Evolutionary conservation across 345 rosid genomes (phyloP).

Genomic region (Hypericum perforatum): DNA sequence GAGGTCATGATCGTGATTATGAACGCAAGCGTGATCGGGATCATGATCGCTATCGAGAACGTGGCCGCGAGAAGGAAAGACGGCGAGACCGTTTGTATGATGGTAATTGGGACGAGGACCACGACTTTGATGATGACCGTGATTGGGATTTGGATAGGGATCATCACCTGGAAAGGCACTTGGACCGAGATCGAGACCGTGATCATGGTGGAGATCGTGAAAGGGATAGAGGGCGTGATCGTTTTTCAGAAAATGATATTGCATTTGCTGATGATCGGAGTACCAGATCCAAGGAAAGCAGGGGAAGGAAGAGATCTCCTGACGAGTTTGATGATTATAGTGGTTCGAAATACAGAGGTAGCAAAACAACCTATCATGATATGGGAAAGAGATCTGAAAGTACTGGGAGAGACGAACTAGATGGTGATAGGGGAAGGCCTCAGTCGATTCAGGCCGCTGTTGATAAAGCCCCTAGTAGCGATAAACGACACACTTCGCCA

Average conservation of each 20-base stretch:
- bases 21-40: slow-evolving; percentile 26
- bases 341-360: slow-evolving; percentile 38
- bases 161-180: neutral
- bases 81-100: slow-evolving; percentile 5
- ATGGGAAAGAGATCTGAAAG: slow-evolving; percentile 35
- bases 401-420: slow-evolving; percentile 47
- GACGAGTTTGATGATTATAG: slow-evolving; percentile 48
- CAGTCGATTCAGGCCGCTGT: slow-evolving; percentile 44
- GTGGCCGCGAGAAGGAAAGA: slow-evolving; percentile 10
- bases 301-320: slow-evolving; percentile 62
- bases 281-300: slow-evolving; percentile 46
- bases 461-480: slow-evolving; percentile 27
- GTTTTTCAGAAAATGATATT: slow-evolving; percentile 26
- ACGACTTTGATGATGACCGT: slow-evolving; percentile 31
- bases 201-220: slow-evolving; percentile 16
- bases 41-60: slow-evolving; percentile 19
- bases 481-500: slow-evolving; percentile 41
- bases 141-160: slow-evolving; percentile 9
- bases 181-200: slow-evolving; percentile 20
- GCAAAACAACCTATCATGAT: slow-evolving; percentile 25
- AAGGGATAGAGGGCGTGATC: slow-evolving; percentile 9
- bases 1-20: slow-evolving; percentile 29
- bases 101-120: slow-evolving; percentile 20
- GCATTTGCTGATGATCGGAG: slow-evolving; percentile 39
- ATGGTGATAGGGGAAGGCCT: slow-evolving; percentile 57